These are phyloP conservation scores for Verticillium nonalfalfae DNA, from an alignment of 2,329 filamentous ascomycete genomes.

Conservation along the genomic window DNA sequence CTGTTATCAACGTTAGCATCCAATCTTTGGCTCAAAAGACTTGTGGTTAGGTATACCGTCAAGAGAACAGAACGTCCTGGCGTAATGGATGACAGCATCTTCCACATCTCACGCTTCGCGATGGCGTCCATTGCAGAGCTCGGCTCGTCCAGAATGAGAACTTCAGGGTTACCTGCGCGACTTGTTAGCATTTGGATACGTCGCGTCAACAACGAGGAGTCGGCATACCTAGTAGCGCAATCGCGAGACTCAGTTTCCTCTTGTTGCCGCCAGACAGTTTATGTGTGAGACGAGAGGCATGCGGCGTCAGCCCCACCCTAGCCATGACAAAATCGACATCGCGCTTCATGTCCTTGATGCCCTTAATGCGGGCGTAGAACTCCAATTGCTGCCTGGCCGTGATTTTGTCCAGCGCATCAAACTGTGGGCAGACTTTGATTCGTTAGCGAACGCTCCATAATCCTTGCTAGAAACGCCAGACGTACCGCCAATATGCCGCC, in stretches of 20 bases:
- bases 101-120: constrained; percentile 69
- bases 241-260: constrained; percentile 65
- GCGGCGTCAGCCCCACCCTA: constrained; percentile 56
- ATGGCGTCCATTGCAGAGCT: constrained; percentile 67
- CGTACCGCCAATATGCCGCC: constrained; percentile 49
- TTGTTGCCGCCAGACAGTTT: constrained; percentile 69
- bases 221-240: constrained; percentile 63
- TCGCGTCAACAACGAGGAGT: neutral
- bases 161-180: constrained; percentile 59
- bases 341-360: constrained; percentile 51
- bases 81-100: constrained; percentile 55
- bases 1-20: neutral
- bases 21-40: neutral
- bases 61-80: constrained; percentile 60
- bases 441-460: neutral
- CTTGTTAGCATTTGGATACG: neutral
- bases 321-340: constrained; percentile 58
- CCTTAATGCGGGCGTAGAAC: constrained; percentile 66
- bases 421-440: constrained; percentile 55
- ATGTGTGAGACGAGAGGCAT: constrained; percentile 54
- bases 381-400: constrained; percentile 62
- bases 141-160: constrained; percentile 67
- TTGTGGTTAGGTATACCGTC: constrained; percentile 29
- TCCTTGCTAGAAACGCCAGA: neutral
- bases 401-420: constrained; percentile 66